Evolutionary conservation across 345 rosid genomes (phyloP).

Genomic region (Aquilaria sinensis): DNA sequence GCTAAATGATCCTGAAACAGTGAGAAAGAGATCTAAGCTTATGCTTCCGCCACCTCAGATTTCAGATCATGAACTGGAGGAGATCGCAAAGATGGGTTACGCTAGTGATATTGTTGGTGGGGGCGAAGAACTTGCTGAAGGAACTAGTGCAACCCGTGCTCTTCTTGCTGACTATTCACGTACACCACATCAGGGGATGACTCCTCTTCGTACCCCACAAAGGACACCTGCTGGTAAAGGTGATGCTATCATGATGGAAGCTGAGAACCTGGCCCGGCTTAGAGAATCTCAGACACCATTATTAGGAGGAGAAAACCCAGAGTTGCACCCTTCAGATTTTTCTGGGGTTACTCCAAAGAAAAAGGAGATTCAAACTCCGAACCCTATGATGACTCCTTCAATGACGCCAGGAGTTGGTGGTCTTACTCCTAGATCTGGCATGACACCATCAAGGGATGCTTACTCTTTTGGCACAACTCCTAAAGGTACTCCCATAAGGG

Average conservation of each 20-base stretch:
- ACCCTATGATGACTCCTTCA: conserved; percentile 86
- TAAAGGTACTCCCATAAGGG: conserved; percentile 94
- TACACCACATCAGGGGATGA: conserved; percentile 84
- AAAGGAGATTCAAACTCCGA: conserved; percentile 86
- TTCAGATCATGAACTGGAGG: conserved; percentile 89
- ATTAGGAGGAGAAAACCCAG: conserved; percentile 97
- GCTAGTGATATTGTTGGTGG: conserved; percentile 84
- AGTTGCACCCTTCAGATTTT: conserved; percentile 98
- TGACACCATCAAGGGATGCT: conserved; percentile 94
- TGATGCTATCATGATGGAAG: conserved; percentile 99
- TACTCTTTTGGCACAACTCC: conserved; percentile 77
- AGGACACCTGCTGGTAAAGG: conserved; percentile 98
- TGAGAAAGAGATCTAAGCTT: conserved; percentile 90
- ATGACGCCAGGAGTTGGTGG: conserved; percentile 83
- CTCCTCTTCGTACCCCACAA: conserved; percentile 88
- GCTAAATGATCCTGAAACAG: conserved; percentile 93
- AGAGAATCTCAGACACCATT: conserved; percentile 98
- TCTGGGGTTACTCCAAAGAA: conserved; percentile 97
- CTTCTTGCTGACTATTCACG: conserved; percentile 91
- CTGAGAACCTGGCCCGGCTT: conserved; percentile 91
- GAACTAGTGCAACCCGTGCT: conserved; percentile 90
- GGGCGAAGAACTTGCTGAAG: conserved; percentile 80
- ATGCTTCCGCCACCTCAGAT: conserved; percentile 99
- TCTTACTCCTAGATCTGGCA: conserved; percentile 80
- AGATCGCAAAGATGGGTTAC: conserved; percentile 98